Evolutionary conservation across 257 asterid species (phyloP).

Genomic region (Salvia hispanica): DNA sequence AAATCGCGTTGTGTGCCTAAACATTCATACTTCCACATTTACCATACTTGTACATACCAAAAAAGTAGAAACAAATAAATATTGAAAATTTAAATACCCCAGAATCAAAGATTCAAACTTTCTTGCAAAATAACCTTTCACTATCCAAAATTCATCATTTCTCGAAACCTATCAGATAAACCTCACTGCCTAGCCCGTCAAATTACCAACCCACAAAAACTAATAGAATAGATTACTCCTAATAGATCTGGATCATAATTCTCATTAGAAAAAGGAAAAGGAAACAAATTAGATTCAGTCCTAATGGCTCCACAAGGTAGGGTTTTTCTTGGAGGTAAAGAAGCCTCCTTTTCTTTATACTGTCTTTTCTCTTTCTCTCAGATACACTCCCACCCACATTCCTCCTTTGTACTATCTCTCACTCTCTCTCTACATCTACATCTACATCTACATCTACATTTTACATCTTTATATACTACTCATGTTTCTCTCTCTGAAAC

Average conservation of each 20-base stretch:
- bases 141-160: conserved; percentile 24
- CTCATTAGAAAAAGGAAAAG: conserved; percentile 7
- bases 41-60: neutral
- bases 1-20: conserved; percentile 25
- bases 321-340: conserved; percentile 43
- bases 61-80: no score
- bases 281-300: conserved; percentile 11
- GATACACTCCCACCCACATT: conserved; percentile 35
- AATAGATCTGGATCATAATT: conserved; percentile 47
- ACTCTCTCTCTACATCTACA: neutral
- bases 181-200: conserved; percentile 26
- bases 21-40: conserved; percentile 23
- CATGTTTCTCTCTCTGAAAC: conserved; percentile 35
- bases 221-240: conserved; percentile 24
- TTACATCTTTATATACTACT: neutral
- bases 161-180: conserved; percentile 28
- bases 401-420: conserved; percentile 36
- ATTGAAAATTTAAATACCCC: neutral
- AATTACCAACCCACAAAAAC: conserved; percentile 27
- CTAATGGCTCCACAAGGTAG: conserved; percentile 37
- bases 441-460: no score
- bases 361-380: conserved; percentile 27
- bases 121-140: conserved; percentile 25
- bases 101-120: conserved; percentile 21
- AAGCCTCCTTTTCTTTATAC: conserved; percentile 32